Evolutionary conservation across 2,329 filamentous ascomycete species (phyloP).

Genomic region (Coniochaeta hoffmannii): DNA sequence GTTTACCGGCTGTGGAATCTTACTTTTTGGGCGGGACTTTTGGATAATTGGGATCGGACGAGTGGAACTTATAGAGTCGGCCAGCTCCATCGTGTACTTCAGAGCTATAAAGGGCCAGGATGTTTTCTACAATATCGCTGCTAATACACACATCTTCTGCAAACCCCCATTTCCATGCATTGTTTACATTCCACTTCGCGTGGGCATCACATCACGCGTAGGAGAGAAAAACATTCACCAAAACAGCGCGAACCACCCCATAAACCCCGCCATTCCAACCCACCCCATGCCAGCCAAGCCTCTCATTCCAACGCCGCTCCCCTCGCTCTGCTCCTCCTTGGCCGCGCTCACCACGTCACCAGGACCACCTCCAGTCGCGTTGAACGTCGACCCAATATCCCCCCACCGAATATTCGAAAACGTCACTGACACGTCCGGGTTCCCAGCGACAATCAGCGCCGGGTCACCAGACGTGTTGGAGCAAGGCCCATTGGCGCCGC

Average conservation of each 20-base stretch:
- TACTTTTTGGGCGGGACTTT: background rate
- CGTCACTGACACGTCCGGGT: slow-evolving; percentile 33
- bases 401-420: slow-evolving; percentile 44
- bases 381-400: slow-evolving; percentile 39
- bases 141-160: background rate
- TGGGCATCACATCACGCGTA: background rate
- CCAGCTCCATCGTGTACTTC: background rate
- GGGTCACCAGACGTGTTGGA: slow-evolving; percentile 38
- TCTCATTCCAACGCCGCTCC: background rate
- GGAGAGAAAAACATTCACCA: background rate
- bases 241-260: background rate
- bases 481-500: slow-evolving; percentile 37
- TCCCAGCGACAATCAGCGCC: slow-evolving; percentile 27
- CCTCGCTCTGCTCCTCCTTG: background rate
- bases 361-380: slow-evolving; percentile 3
- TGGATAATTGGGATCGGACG: background rate
- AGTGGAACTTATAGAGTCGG: background rate
- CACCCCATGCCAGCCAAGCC: background rate
- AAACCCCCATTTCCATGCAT: background rate
- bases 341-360: background rate
- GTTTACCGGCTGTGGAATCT: background rate
- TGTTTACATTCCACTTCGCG: background rate
- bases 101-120: background rate
- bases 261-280: background rate
- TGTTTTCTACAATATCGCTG: background rate